A percentile compares a stretch with the other conserved stretches of the same genome.
These are phyloP conservation scores for Diaporthe eres DNA, from an alignment of 2,329 filamentous ascomycete species.

Conservation along the genomic window DNA sequence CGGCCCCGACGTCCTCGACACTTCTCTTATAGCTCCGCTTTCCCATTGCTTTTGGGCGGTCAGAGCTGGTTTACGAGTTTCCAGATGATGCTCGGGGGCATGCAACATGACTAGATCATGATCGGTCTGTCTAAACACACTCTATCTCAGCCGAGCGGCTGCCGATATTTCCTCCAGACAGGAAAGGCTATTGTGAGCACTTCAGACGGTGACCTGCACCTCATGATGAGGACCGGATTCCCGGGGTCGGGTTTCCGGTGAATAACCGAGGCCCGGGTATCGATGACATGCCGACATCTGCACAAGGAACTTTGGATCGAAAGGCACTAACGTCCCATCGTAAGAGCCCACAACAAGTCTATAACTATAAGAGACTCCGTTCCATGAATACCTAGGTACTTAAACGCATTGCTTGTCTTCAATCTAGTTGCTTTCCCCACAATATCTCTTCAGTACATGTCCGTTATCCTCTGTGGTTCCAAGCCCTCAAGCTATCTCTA, in stretches of 20 bases:
- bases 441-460: not conserved
- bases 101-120: not conserved
- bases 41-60: not conserved
- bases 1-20: not conserved
- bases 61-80: not conserved
- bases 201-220: not conserved
- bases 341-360: not conserved
- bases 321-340: not conserved
- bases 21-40: not conserved
- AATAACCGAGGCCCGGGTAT: not conserved
- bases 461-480: not conserved
- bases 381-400: not conserved
- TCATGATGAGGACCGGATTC: not conserved
- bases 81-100: not conserved
- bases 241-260: not conserved
- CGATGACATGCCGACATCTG: not conserved
- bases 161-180: no score
- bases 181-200: not conserved
- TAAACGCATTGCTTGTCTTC: not conserved
- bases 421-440: not conserved
- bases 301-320: no score
- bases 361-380: not conserved
- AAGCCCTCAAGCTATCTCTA: constrained; percentile 32
- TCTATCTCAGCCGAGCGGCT: no score
- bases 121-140: no score